A percentile compares a stretch with the other conserved stretches of the same genome.
These are phyloP conservation scores for Russula griseocarnosa DNA, from an alignment of 768 basidiomycete genomes.

Conservation along the genomic window DNA sequence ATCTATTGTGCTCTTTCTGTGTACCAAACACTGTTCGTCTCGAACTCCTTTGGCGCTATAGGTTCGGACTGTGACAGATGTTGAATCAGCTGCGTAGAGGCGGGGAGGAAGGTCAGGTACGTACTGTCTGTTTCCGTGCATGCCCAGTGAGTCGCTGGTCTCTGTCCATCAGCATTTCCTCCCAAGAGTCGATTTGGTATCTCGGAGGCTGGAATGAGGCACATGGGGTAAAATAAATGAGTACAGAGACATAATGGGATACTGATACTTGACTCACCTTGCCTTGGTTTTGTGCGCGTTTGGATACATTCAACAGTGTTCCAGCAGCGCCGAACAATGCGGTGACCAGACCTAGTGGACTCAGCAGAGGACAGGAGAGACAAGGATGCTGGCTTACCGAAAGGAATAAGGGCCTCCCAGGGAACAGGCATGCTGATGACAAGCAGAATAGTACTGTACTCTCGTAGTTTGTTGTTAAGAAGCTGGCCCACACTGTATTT, in stretches of 20 bases:
- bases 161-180: constrained; percentile 93
- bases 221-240: background rate
- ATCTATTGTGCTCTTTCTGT: constrained; percentile 37
- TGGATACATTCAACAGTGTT: constrained; percentile 75
- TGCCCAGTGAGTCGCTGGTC: constrained; percentile 87
- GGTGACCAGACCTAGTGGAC: constrained; percentile 65
- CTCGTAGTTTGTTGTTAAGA: too few species aligned
- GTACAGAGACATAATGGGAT: background rate
- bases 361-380: background rate
- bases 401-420: constrained; percentile 96
- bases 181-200: constrained; percentile 85
- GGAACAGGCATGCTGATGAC: constrained; percentile 78
- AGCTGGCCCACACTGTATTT: constrained; percentile 4
- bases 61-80: constrained; percentile 54
- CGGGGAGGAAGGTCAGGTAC: constrained; percentile 33
- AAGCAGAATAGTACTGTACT: background rate
- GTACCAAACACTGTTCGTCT: constrained; percentile 71
- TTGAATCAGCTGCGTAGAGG: background rate
- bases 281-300: constrained; percentile 80
- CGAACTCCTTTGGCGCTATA: constrained; percentile 62
- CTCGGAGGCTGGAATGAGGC: constrained; percentile 59
- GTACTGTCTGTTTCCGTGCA: constrained; percentile 77
- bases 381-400: constrained; percentile 49
- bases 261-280: constrained; percentile 52
- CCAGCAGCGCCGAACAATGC: constrained; percentile 89